phyloP scores from a whole-genome alignment of 306 rosid species.

The Gastrolobium villosum region DNA sequence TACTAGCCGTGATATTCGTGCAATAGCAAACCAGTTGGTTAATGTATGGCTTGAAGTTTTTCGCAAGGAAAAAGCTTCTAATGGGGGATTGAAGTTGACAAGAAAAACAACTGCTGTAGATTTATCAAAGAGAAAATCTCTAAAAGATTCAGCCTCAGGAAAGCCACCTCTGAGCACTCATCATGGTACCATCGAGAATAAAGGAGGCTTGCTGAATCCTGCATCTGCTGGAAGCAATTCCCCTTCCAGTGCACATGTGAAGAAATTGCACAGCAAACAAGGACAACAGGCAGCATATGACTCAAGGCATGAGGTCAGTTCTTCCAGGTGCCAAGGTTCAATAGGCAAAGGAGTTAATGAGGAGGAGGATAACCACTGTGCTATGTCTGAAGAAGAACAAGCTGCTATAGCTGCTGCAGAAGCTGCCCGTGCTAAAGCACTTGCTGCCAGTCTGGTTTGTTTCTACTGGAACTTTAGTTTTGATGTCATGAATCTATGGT shows the following conservation, averaged over 20 bases:
- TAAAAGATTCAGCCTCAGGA: constrained; percentile 75
- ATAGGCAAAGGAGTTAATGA: constrained; percentile 52
- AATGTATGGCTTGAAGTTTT: constrained; percentile 98
- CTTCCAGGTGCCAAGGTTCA: constrained; percentile 76
- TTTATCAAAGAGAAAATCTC: constrained; percentile 71
- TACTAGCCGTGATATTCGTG: constrained; percentile 99
- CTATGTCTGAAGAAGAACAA: constrained; percentile 87
- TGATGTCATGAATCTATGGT: constrained; percentile 22
- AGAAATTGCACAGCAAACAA: constrained; percentile 65
- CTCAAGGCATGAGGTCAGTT: constrained; percentile 69
- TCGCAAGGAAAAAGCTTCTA: constrained; percentile 94
- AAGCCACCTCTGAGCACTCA: constrained; percentile 83
- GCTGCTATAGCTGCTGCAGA: constrained; percentile 97
- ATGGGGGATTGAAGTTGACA: constrained; percentile 77
- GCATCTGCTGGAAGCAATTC: constrained; percentile 67
- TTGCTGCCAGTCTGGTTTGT: constrained; percentile 98
- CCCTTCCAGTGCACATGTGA: constrained; percentile 57
- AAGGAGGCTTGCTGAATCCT: constrained; percentile 64
- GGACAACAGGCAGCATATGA: constrained; percentile 60
- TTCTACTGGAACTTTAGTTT: constrained; percentile 38
- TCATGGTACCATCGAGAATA: constrained; percentile 68
- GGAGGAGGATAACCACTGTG: constrained; percentile 53
- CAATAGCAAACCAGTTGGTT: constrained; percentile 98
- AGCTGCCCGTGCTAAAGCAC: constrained; percentile 93
- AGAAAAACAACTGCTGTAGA: constrained; percentile 73